Conservation (phyloP, 306 rosid genomes). For the Castanospermum australe region DNA sequence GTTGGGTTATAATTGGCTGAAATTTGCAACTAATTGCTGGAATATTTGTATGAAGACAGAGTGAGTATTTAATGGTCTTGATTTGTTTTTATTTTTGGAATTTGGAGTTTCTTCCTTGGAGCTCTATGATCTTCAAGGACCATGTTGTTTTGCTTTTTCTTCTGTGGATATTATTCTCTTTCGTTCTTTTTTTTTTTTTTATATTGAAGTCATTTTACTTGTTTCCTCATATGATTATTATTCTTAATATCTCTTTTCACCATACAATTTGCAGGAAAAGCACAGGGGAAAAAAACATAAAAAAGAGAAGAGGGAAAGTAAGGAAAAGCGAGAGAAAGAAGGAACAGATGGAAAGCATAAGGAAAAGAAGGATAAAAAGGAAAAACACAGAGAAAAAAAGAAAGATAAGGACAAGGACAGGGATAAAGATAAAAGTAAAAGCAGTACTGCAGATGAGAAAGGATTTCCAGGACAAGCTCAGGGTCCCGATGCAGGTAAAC, state of each 20-base stretch:
- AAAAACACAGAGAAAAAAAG: conserved; percentile 58
- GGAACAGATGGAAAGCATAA: conserved; percentile 60
- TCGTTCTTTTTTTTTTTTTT: not conserved
- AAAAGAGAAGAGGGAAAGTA: conserved; percentile 66
- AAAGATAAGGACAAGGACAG: conserved; percentile 53
- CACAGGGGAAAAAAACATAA: conserved; percentile 66
- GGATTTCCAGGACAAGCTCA: conserved; percentile 39
- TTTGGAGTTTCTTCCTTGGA: not conserved
- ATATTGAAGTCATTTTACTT: not conserved
- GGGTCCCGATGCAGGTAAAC: conserved; percentile 37
- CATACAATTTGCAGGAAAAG: conserved; percentile 53
- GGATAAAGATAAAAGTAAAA: conserved; percentile 53
- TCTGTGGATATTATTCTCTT: not conserved
- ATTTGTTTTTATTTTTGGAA: not conserved
- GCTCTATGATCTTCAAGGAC: not conserved
- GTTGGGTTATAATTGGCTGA: not conserved
- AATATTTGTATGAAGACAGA: not conserved
- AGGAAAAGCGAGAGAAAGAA: conserved; percentile 67
- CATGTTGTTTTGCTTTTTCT: not conserved
- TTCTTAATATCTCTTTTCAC: not conserved
- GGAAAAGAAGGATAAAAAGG: conserved; percentile 73
- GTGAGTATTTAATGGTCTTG: not conserved
- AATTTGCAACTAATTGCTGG: not conserved
- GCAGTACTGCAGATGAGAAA: conserved; percentile 43
- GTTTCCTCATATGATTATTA: not conserved